Evolutionary conservation across 2,329 filamentous ascomycete species (phyloP), one percentile per base, ranked within the genome.

Genomic region (Paradendryphiella salina): DNA sequence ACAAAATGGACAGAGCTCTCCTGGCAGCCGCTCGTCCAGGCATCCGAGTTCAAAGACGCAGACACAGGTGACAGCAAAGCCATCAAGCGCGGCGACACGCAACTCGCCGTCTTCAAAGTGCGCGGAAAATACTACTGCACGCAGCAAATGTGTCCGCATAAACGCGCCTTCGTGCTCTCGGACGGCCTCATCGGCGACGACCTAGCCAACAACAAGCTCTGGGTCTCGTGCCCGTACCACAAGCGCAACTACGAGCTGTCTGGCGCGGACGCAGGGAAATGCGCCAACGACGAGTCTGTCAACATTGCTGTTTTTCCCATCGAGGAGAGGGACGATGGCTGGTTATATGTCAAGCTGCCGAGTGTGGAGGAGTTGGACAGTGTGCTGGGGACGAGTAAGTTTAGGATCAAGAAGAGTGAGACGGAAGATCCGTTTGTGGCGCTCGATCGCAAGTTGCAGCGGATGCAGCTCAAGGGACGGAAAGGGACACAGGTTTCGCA

Each of bases 81-180:
- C 26, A 79, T 96, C 73, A 94, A 95, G 78, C 83, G 89, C 35
- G 89, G 91, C 35, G 90, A 96, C 71, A 96, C 90, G 0, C 91
- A 96, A 73, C 81, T 96, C 1, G 90, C 91, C 6, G 78, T 96
- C 45, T 96, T 92, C 83, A 88, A 90, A 64, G 82, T 96, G 55
- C 83, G 84, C 46, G 90, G 90, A 15, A 82, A 82, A 46, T 95
- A 86, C 79, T 93, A 93, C 72, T 88, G 89, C 51, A 88, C 88
- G 11, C 91, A 96, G 76, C 90, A 96, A 70, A 96, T 96, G 91
- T 96, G 91, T 71, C 91, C 91, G 8, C 90, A 96, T 76, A 94
- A 93, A 75, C 86, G 90, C 9, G 86, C 90, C 1, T 96, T 96
- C 66, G 87, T 92, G n/a, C 83, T 96, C 20, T 88, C 87, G 0